Evolutionary conservation across 805 yeast genomes (phyloP), one percentile per base, ranked within the genome.

Genomic region (Schwanniomyces vanrijiae): DNA sequence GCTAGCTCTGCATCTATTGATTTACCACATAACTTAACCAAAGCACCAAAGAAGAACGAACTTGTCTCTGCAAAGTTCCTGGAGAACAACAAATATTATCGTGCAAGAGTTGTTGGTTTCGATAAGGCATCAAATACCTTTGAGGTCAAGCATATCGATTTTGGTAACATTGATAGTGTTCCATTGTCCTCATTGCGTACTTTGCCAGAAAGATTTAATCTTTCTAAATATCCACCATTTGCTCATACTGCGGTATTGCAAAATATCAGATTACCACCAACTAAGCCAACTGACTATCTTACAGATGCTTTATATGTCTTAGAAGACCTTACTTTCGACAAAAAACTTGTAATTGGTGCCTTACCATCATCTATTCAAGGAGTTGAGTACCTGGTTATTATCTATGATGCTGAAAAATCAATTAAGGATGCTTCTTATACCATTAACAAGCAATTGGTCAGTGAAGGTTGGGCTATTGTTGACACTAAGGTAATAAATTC

Each of bases 381-480:
- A 14, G 68, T 75, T 25, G 84, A 81, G 49, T 75, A 64, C 61
- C 76, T 73, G 35, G 78, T 76, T 16, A 71, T 81, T 9, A 64
- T 86, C 42, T 84, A 80, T 61, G 85, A 83, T 45, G 72, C 84
- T 1, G 76, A 73, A 44, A 71, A 77, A 42, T 81, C 82, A 25
- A 61, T 83, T 33, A 68, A 64, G 44, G 81, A 83, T 47, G 73
- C 85, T 4, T 63, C 69, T 13, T 81, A 79, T 65, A 79, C 88
- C 28, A 73, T 86, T 53, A 85, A 85, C 66, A 73, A 71, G 53
- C 77, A 81, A 44, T 61, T 86, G 53, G 81, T 85, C 20, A 62
- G 69, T 46, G 76, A 77, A 42, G 90, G 90, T 25, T 78, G 73
- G 66, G 89, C 80, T 9, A 69, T 83, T 40, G 84, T 83, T 20